These are phyloP conservation scores for Persicaria tinctoria DNA, from an alignment of 148 eudicot species.

Conservation along the genomic window DNA sequence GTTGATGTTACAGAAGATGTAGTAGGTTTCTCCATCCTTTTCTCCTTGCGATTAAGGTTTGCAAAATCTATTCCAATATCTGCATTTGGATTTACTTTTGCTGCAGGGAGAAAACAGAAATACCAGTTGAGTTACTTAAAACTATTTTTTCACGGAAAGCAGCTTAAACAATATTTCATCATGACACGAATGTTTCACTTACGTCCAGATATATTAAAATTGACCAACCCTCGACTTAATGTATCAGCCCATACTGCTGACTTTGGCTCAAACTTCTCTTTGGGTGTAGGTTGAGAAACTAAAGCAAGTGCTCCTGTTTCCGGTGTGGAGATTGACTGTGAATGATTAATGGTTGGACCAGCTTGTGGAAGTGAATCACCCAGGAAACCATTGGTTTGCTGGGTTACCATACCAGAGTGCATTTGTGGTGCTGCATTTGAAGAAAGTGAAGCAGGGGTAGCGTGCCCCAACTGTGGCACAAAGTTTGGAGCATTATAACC, in stretches of 20 bases:
- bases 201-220: conserved; percentile 89
- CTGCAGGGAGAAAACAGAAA: conserved; percentile 36
- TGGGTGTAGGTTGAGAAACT: conserved; percentile 51
- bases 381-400: conserved; percentile 21
- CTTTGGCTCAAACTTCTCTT: conserved; percentile 78
- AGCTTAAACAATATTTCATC: background rate
- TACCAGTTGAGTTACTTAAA: background rate
- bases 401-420: conserved; percentile 17
- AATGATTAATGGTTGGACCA: conserved; percentile 18
- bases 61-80: conserved; percentile 91
- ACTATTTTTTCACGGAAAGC: background rate
- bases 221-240: conserved; percentile 76
- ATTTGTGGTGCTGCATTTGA: conserved; percentile 26
- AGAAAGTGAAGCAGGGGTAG: conserved; percentile 16
- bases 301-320: conserved; percentile 42
- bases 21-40: conserved; percentile 85
- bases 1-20: conserved; percentile 43
- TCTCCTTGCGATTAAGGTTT: conserved; percentile 86
- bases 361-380: conserved; percentile 29
- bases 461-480: conserved; percentile 29
- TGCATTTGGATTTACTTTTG: conserved; percentile 72
- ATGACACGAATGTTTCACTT: conserved; percentile 20
- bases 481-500: background rate
- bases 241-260: conserved; percentile 97
- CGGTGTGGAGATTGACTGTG: conserved; percentile 29